These are phyloP conservation scores for Saitoella complicata DNA, from an alignment of 805 yeast genomes.

Conservation along the genomic window DNA sequence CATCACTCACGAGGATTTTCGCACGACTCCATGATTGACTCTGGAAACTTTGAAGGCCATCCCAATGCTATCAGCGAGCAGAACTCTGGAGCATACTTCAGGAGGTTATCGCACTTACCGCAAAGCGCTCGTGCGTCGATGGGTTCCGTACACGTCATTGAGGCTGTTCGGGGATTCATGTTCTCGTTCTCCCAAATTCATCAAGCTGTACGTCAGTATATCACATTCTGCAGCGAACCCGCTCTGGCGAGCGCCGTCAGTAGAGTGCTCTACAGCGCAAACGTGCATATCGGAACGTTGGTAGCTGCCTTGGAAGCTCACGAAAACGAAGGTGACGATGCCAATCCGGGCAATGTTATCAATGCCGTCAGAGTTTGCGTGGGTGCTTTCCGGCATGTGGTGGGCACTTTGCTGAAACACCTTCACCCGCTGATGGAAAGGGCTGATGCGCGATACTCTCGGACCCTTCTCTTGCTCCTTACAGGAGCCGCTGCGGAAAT, in stretches of 20 bases:
- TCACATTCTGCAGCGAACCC: slow-evolving; percentile 42
- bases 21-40: too few species aligned
- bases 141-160: slow-evolving; percentile 19
- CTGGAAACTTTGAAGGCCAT: slow-evolving; percentile 9
- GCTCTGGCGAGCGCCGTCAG: slow-evolving; percentile 30
- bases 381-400: slow-evolving; percentile 35
- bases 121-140: slow-evolving; percentile 25
- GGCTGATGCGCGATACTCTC: slow-evolving; percentile 44
- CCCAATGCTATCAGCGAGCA: slow-evolving; percentile 13
- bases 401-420: slow-evolving; percentile 32
- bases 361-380: slow-evolving; percentile 23
- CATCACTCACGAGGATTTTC: too few species aligned
- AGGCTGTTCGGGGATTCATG: slow-evolving; percentile 42
- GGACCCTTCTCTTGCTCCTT: slow-evolving; percentile 43
- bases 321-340: slow-evolving; percentile 7
- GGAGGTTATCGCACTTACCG: slow-evolving; percentile 47
- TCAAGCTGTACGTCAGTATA: slow-evolving; percentile 38
- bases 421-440: slow-evolving; percentile 32
- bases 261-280: slow-evolving; percentile 33
- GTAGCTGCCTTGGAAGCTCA: neutral
- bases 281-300: slow-evolving; percentile 29
- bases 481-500: slow-evolving; percentile 50
- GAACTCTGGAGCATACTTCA: slow-evolving; percentile 46
- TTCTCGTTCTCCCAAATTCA: slow-evolving; percentile 52
- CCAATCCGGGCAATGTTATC: slow-evolving; percentile 22